Percentiles rank a stretch among this genome's conserved stretches.
phyloP scores from a whole-genome alignment of 1,284 basidiomycete genomes.

The Xerocomus amazonicus region DNA sequence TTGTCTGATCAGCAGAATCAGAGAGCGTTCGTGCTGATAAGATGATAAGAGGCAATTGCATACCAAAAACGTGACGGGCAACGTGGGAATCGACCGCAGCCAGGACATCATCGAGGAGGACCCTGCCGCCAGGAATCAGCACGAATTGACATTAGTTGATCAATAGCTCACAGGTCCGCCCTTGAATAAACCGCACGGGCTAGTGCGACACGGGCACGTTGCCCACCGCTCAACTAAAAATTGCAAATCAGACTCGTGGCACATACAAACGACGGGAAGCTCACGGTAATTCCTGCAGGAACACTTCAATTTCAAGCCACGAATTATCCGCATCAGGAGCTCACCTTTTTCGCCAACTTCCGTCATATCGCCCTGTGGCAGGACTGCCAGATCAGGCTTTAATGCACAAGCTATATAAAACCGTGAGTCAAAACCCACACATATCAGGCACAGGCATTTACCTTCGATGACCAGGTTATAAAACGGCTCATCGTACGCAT shows the following conservation, averaged over 20 bases:
- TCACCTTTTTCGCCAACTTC: constrained; percentile 63
- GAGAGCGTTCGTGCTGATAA: not conserved
- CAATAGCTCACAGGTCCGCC: constrained; percentile 44
- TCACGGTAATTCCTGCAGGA: constrained; percentile 28
- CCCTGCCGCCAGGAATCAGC: constrained; percentile 10
- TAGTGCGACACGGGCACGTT: constrained; percentile 58
- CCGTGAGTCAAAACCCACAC: not conserved
- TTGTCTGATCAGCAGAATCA: constrained; percentile 50
- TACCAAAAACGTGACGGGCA: constrained; percentile 61
- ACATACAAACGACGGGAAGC: not conserved
- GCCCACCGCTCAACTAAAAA: constrained; percentile 49
- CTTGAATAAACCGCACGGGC: constrained; percentile 50
- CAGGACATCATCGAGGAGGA: constrained; percentile 40
- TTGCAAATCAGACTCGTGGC: not conserved
- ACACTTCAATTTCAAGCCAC: constrained; percentile 29
- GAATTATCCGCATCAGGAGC: not conserved
- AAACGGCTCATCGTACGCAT: constrained; percentile 79
- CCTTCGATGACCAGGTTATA: constrained; percentile 76
- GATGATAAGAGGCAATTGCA: not conserved
- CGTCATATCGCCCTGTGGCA: constrained; percentile 70
- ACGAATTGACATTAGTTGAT: too few species aligned
- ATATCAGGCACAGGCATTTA: constrained; percentile 21
- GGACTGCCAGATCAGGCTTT: constrained; percentile 71
- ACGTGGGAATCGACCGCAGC: constrained; percentile 72
- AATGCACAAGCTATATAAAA: constrained; percentile 76